These are phyloP conservation scores for Backusella luteola DNA, from an alignment of 192 early-diverging fungal genomes.

Conservation along the genomic window DNA sequence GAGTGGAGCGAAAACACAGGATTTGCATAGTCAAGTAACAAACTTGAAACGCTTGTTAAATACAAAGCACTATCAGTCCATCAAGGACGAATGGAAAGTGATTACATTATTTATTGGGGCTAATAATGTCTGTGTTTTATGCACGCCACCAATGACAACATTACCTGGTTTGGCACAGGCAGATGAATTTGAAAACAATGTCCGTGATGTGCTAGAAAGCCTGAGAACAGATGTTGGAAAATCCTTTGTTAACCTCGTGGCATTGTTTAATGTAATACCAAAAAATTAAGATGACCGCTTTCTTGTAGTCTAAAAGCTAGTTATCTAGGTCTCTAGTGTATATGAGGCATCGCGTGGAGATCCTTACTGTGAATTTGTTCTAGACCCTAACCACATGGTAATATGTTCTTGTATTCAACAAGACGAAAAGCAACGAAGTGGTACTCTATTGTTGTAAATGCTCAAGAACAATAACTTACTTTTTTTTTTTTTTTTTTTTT, in stretches of 20 bases:
- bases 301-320: background rate
- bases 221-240: constrained; percentile 39
- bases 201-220: constrained; percentile 35
- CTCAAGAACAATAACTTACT: background rate
- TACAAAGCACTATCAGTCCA: constrained; percentile 26
- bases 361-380: constrained; percentile 49
- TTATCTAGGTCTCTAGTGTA: constrained; percentile 38
- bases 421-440: constrained; percentile 36
- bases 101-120: constrained; percentile 55
- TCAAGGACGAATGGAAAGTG: constrained; percentile 50
- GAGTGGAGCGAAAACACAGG: constrained; percentile 49
- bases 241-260: constrained; percentile 52
- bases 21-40: constrained; percentile 36
- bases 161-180: constrained; percentile 41
- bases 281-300: background rate
- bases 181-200: constrained; percentile 41
- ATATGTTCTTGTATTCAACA: constrained; percentile 48
- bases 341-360: constrained; percentile 51
- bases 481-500: background rate
- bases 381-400: constrained; percentile 43
- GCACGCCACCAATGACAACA: constrained; percentile 25
- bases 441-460: constrained; percentile 20
- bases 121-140: constrained; percentile 53
- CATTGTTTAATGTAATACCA: constrained; percentile 45
- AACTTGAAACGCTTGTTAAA: constrained; percentile 34